phyloP scores from a whole-genome alignment of 2,329 filamentous ascomycete genomes.

The Hawksworthiomyces lignivorus region DNA sequence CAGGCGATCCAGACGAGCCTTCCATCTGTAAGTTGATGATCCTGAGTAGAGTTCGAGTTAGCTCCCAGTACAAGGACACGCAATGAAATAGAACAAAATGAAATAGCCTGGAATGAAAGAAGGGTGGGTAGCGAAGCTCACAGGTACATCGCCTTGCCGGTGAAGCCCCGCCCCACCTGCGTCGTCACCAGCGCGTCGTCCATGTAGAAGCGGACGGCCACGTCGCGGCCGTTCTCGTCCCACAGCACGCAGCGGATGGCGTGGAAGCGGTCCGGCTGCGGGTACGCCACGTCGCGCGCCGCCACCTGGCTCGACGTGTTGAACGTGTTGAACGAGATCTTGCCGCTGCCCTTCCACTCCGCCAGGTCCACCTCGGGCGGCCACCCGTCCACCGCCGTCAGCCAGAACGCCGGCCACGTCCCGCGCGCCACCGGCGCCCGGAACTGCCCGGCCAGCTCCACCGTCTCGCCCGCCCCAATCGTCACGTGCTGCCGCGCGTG shows the following conservation, averaged over 20 bases:
- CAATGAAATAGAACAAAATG: background rate
- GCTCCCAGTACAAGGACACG: background rate
- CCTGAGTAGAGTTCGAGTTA: slow-evolving; percentile 15
- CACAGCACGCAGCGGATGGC: slow-evolving; percentile 41
- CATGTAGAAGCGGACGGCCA: slow-evolving; percentile 47
- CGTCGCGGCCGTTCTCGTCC: slow-evolving; percentile 43
- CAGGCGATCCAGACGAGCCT: slow-evolving; percentile 35
- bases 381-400: slow-evolving; percentile 47
- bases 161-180: slow-evolving; percentile 41
- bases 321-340: slow-evolving; percentile 50
- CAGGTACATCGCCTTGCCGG: slow-evolving; percentile 39
- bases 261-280: slow-evolving; percentile 38
- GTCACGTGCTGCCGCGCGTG: slow-evolving; percentile 32
- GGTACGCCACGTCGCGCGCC: slow-evolving; percentile 40
- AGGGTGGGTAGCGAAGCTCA: too few relatives aligned
- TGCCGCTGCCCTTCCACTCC: slow-evolving; percentile 52
- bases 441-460: slow-evolving; percentile 34
- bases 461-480: slow-evolving; percentile 29
- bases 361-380: slow-evolving; percentile 54
- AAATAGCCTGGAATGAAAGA: too few relatives aligned
- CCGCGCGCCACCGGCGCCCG: slow-evolving; percentile 31
- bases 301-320: slow-evolving; percentile 39
- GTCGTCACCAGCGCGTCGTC: slow-evolving; percentile 40
- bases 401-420: slow-evolving; percentile 54
- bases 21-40: slow-evolving; percentile 40